Evolutionary conservation across 1,284 basidiomycete genomes (phyloP).

Genomic region (Ustilago sp.): DNA sequence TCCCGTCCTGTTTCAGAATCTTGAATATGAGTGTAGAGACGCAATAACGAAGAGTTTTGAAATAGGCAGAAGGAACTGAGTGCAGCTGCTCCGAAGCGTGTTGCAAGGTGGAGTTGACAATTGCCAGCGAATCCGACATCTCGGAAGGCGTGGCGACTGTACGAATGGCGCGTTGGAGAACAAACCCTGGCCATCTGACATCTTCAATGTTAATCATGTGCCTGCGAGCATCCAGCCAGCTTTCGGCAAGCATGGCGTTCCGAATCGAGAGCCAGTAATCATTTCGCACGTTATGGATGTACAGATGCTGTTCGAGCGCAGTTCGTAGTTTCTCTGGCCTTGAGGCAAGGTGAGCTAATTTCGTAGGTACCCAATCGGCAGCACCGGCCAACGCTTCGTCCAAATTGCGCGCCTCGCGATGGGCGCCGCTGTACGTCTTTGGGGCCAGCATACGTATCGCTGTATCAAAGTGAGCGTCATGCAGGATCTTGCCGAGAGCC

Average conservation of each 20-base stretch:
- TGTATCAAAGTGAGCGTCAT: background rate
- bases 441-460: slow-evolving; percentile 3
- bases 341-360: background rate
- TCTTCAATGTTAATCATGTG: slow-evolving; percentile 33
- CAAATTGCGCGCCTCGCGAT: slow-evolving; percentile 17
- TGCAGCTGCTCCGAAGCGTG: background rate
- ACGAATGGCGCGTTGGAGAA: slow-evolving; percentile 19
- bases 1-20: slow-evolving; percentile 1
- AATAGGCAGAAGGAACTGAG: background rate
- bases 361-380: background rate
- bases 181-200: slow-evolving; percentile 22
- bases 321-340: background rate
- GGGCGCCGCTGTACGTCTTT: background rate
- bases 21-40: slow-evolving; percentile 9
- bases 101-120: slow-evolving; percentile 9
- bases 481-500: background rate
- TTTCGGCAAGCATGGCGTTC: slow-evolving; percentile 33
- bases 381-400: slow-evolving; percentile 14
- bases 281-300: background rate
- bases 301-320: slow-evolving; percentile 10
- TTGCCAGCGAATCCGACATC: slow-evolving; percentile 34
- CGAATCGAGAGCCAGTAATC: slow-evolving; percentile 22
- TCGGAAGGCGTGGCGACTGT: slow-evolving; percentile 30
- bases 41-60: slow-evolving; percentile 17
- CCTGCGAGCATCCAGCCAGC: slow-evolving; percentile 32